A percentile compares a stretch with the other conserved stretches of the same genome.
phyloP scores from a whole-genome alignment of 257 asterid genomes.

The Penstemon newberryi region DNA sequence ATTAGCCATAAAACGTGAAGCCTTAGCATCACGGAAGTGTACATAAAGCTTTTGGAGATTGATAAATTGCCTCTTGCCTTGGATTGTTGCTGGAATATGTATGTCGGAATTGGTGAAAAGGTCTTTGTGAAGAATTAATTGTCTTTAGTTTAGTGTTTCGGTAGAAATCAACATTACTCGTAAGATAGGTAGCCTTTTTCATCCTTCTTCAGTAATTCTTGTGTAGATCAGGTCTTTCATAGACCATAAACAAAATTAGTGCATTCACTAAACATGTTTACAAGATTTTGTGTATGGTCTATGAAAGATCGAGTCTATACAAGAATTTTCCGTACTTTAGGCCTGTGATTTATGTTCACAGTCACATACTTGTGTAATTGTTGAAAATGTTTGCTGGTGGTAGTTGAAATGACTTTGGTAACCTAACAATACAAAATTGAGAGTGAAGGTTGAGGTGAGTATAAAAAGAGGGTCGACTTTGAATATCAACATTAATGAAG shows the following conservation, averaged over 20 bases:
- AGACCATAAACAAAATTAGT: too few relatives aligned
- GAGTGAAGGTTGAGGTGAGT: too few relatives aligned
- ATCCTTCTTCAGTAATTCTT: neutral
- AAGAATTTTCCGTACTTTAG: too few relatives aligned
- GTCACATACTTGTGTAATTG: neutral
- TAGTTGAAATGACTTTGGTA: too few relatives aligned
- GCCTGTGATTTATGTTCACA: neutral
- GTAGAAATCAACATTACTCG: neutral
- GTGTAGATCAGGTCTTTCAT: too few relatives aligned
- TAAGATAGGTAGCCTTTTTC: neutral
- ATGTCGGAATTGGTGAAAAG: neutral
- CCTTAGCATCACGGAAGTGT: conserved; percentile 22
- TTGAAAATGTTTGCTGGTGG: neutral
- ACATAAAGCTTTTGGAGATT: conserved; percentile 24
- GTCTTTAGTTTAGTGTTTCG: neutral
- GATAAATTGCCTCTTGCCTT: neutral
- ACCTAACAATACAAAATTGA: too few relatives aligned
- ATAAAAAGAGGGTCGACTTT: too few relatives aligned
- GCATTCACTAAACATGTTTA: too few relatives aligned
- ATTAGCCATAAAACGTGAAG: neutral
- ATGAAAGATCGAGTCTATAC: too few relatives aligned
- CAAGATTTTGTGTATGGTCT: too few relatives aligned
- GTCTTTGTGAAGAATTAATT: neutral
- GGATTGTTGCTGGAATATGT: neutral
- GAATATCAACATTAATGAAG: too few relatives aligned